A percentile compares a stretch with the other conserved stretches of the same genome.
These are phyloP conservation scores for Oehlia diaphana DNA, from an alignment of 192 early-diverging fungal genomes.

Conservation along the genomic window DNA sequence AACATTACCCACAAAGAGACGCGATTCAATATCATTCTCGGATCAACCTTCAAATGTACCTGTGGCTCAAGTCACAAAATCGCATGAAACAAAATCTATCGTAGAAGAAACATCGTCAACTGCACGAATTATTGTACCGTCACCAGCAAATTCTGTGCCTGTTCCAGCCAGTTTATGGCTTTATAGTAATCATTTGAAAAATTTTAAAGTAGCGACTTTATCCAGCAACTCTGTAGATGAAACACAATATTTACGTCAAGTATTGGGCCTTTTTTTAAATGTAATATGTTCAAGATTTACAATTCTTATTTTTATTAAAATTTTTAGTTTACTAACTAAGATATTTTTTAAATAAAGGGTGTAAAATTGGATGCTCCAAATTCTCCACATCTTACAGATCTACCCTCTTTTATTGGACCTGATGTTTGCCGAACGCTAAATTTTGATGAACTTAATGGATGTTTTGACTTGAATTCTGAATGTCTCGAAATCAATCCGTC, in stretches of 20 bases:
- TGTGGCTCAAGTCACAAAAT: background rate
- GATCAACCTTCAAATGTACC: background rate
- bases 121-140: background rate
- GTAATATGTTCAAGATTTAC: background rate
- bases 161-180: background rate
- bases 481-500: background rate
- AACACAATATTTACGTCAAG: background rate
- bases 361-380: background rate
- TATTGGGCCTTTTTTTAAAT: background rate
- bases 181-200: background rate
- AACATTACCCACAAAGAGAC: background rate
- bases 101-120: background rate
- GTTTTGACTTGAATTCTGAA: background rate
- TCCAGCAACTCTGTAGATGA: background rate
- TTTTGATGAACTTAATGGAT: constrained; percentile 2
- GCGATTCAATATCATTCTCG: background rate
- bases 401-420: background rate
- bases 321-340: background rate
- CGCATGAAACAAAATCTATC: background rate
- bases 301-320: background rate
- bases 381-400: constrained; percentile 11
- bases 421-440: background rate
- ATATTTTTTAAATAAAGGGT: background rate
- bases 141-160: background rate
- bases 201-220: background rate